These are phyloP conservation scores for Urochloa ruziziensis DNA, from an alignment of 176 grass and related monocot species.

Conservation along the genomic window DNA sequence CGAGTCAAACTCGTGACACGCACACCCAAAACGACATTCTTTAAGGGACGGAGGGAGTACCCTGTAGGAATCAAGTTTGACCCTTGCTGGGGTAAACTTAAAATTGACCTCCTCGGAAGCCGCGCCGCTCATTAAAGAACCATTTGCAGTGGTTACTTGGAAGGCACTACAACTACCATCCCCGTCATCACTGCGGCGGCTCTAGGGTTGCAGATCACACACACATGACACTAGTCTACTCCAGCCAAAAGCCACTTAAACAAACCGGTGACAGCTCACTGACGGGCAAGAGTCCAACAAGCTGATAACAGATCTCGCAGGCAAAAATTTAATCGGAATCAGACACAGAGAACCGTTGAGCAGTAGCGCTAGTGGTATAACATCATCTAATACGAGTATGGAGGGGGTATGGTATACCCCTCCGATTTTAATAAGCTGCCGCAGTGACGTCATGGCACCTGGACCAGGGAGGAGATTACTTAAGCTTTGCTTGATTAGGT, in stretches of 20 bases:
- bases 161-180: conserved; percentile 11
- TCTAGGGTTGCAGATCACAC: neutral
- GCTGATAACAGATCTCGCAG: conserved; percentile 7
- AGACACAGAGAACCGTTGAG: conserved; percentile 10
- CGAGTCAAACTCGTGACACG: too few species aligned
- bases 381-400: too few species aligned
- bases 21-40: too few species aligned
- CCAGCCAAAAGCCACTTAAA: neutral
- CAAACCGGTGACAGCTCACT: conserved; percentile 41
- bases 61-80: neutral
- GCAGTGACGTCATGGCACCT: neutral
- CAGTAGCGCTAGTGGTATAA: neutral
- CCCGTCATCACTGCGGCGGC: neutral
- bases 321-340: conserved; percentile 10
- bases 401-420: too few species aligned
- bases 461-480: neutral
- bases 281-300: conserved; percentile 28
- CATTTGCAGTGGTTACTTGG: conserved; percentile 19
- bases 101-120: neutral
- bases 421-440: neutral
- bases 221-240: too few species aligned
- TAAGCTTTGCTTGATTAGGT: neutral
- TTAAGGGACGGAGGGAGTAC: too few species aligned
- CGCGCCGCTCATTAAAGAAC: neutral
- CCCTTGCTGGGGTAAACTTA: neutral